phyloP scores from a whole-genome alignment of 2,329 filamentous ascomycete species.

The Hypoxylon sp. region DNA sequence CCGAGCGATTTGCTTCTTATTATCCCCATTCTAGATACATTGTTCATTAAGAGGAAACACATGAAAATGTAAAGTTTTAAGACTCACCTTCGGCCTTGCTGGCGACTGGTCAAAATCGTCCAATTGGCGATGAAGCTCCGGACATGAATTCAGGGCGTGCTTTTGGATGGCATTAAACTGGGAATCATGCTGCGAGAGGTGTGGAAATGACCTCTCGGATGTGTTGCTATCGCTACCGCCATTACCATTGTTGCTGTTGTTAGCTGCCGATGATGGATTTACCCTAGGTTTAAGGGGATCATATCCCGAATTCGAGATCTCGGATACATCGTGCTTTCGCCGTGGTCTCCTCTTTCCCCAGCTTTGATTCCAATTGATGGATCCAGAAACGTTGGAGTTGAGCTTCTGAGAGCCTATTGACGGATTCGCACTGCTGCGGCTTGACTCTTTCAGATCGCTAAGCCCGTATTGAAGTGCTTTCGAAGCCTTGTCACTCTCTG shows the following conservation, averaged over 20 bases:
- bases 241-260: constrained; percentile 5
- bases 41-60: constrained; percentile 1
- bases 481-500: constrained; percentile 28
- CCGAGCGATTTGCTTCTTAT: constrained; percentile 14
- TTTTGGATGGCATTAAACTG: constrained; percentile 28
- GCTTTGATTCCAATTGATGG: constrained; percentile 42
- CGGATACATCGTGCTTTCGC: constrained; percentile 42
- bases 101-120: constrained; percentile 7
- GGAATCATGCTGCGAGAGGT: constrained; percentile 20
- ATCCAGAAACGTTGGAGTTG: constrained; percentile 33
- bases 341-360: constrained; percentile 42
- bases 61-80: neutral
- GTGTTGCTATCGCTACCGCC: constrained; percentile 9
- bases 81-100: constrained; percentile 8
- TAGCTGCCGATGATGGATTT: no score
- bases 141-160: constrained; percentile 40
- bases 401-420: constrained; percentile 24
- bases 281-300: constrained; percentile 14
- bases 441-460: constrained; percentile 27
- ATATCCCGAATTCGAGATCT: constrained; percentile 33
- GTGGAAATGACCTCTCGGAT: constrained; percentile 16
- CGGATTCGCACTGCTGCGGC: constrained; percentile 17
- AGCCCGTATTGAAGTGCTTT: constrained; percentile 25
- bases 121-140: constrained; percentile 39
- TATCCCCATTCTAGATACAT: constrained; percentile 24